Percentiles rank a stretch among this genome's conserved stretches.
Conservation (phyloP, 257 asterid genomes). For the Gynochthodes officinalis region DNA sequence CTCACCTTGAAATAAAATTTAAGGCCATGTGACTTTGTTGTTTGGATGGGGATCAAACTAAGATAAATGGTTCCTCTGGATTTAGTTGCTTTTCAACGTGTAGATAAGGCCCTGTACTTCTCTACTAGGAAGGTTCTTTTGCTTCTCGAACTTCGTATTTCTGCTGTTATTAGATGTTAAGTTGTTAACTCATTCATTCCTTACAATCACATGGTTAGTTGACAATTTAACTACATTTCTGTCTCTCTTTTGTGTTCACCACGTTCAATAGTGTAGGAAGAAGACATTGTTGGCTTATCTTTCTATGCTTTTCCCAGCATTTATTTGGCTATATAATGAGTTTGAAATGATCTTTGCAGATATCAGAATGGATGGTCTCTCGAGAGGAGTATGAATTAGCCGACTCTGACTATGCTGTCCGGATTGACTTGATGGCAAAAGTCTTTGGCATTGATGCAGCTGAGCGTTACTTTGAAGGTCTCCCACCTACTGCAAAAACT, state of each 20-base stretch:
- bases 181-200: background rate
- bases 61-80: background rate
- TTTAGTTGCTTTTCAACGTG: constrained; percentile 1
- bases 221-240: background rate
- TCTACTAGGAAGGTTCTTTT: background rate
- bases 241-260: background rate
- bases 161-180: background rate
- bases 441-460: constrained; percentile 94
- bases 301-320: background rate
- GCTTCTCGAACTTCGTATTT: background rate
- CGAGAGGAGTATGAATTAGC: constrained; percentile 57
- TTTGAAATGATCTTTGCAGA: constrained; percentile 43
- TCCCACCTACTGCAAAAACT: constrained; percentile 66
- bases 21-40: background rate
- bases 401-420: constrained; percentile 77
- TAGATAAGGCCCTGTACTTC: background rate
- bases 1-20: background rate
- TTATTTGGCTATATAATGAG: constrained; percentile 17
- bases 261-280: background rate
- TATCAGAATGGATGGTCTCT: constrained; percentile 92
- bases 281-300: background rate
- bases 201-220: background rate
- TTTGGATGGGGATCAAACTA: background rate
- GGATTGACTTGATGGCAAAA: constrained; percentile 77
- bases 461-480: constrained; percentile 79